These are phyloP conservation scores for Juglanconis sp. DNA, from an alignment of 2,329 filamentous ascomycete genomes.

Conservation along the genomic window DNA sequence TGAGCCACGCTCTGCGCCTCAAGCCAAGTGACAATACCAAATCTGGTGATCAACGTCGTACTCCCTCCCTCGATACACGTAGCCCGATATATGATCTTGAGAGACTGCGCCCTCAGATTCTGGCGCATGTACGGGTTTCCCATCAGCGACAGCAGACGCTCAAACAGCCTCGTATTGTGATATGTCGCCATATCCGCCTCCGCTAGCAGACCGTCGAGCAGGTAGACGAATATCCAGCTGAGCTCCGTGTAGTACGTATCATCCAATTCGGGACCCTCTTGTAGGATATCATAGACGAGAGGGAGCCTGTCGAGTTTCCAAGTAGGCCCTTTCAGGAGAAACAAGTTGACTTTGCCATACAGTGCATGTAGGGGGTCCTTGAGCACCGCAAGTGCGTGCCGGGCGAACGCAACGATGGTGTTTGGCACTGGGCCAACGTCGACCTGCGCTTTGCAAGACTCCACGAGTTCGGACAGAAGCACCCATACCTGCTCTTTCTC, in stretches of 20 bases:
- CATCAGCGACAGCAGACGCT: constrained; percentile 69
- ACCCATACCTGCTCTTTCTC: constrained; percentile 78
- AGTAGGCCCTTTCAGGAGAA: constrained; percentile 71
- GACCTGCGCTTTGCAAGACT: constrained; percentile 62
- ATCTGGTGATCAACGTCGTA: constrained; percentile 75
- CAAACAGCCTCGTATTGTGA: constrained; percentile 64
- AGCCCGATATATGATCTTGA: constrained; percentile 63
- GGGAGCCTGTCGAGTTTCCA: constrained; percentile 76
- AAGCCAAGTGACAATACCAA: constrained; percentile 73
- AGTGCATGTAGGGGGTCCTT: constrained; percentile 75
- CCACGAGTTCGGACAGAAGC: constrained; percentile 73
- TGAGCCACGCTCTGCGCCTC: constrained; percentile 52
- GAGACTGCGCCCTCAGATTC: constrained; percentile 56
- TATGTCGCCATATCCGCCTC: constrained; percentile 58
- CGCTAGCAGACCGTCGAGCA: constrained; percentile 65
- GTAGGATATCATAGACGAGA: constrained; percentile 60
- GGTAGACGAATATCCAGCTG: constrained; percentile 69
- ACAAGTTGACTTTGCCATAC: constrained; percentile 83
- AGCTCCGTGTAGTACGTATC: constrained; percentile 71
- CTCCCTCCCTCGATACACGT: constrained; percentile 68
- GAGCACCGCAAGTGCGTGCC: constrained; percentile 66
- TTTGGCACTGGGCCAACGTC: constrained; percentile 63
- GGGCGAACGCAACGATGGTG: constrained; percentile 72
- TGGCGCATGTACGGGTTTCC: constrained; percentile 62
- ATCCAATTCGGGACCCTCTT: constrained; percentile 67